Percentiles rank a stretch among this genome's conserved stretches.
Conservation (phyloP, 805 yeast species). For the Kodamaea nitidulidarum region DNA sequence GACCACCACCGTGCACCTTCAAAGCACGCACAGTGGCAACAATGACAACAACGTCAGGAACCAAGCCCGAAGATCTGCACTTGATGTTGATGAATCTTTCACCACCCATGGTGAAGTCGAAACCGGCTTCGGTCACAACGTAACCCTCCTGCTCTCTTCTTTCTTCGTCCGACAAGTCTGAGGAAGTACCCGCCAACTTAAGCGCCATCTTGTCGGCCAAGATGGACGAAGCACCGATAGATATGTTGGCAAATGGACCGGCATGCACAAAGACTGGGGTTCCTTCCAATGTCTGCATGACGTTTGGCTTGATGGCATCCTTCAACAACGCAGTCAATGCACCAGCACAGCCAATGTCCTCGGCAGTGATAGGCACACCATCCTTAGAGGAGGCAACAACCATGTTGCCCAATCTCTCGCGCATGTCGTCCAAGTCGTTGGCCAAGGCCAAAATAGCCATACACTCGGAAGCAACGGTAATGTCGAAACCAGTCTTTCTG, state of each 20-base stretch:
- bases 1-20: slow-evolving; percentile 86
- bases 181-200: slow-evolving; percentile 66
- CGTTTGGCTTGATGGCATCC: slow-evolving; percentile 79
- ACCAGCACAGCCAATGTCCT: slow-evolving; percentile 83
- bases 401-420: slow-evolving; percentile 70
- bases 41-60: slow-evolving; percentile 72
- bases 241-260: slow-evolving; percentile 85
- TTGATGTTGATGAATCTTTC: slow-evolving; percentile 81
- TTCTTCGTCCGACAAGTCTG: slow-evolving; percentile 40
- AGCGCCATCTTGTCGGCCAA: slow-evolving; percentile 80
- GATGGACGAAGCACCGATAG: slow-evolving; percentile 82
- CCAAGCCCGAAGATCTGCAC: slow-evolving; percentile 75
- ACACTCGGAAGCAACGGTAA: slow-evolving; percentile 79
- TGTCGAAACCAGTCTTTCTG: slow-evolving; percentile 75
- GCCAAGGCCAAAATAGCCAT: slow-evolving; percentile 83
- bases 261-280: slow-evolving; percentile 86
- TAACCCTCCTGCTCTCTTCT: slow-evolving; percentile 58
- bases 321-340: slow-evolving; percentile 77
- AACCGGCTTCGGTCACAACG: slow-evolving; percentile 85
- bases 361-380: slow-evolving; percentile 76
- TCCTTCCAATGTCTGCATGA: slow-evolving; percentile 87
- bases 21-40: slow-evolving; percentile 84
- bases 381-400: slow-evolving; percentile 66
- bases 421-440: slow-evolving; percentile 64
- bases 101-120: slow-evolving; percentile 91